phyloP scores from a whole-genome alignment of 2,329 filamentous ascomycete genomes.

The Coniochaeta hoffmannii region DNA sequence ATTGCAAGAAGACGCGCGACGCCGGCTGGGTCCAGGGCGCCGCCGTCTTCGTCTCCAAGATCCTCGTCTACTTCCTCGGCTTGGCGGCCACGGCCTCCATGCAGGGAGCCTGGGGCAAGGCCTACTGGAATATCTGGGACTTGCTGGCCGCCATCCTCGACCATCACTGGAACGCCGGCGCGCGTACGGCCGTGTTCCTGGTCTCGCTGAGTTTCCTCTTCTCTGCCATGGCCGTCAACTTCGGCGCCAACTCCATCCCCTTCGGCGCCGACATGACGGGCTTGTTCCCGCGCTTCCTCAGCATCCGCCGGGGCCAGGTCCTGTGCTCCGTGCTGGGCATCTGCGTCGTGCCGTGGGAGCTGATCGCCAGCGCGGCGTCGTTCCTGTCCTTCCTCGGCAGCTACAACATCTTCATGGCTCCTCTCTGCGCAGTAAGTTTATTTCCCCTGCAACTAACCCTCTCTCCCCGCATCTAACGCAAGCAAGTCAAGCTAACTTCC shows the following conservation, averaged over 20 bases:
- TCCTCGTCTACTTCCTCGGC: slow-evolving; percentile 21
- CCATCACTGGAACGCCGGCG: slow-evolving; percentile 22
- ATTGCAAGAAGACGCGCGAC: slow-evolving; percentile 22
- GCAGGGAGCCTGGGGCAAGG: slow-evolving; percentile 25
- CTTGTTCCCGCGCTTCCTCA: slow-evolving; percentile 32
- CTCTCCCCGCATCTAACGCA: background rate
- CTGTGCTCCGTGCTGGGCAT: slow-evolving; percentile 28
- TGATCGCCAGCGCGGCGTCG: slow-evolving; percentile 13
- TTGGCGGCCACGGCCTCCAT: slow-evolving; percentile 23
- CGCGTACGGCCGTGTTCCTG: slow-evolving; percentile 25
- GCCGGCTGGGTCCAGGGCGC: slow-evolving; percentile 22
- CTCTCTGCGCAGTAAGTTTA: slow-evolving; percentile 8
- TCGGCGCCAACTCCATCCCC: slow-evolving; percentile 31
- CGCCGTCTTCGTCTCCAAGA: slow-evolving; percentile 15
- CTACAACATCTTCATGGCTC: slow-evolving; percentile 20
- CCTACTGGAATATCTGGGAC: slow-evolving; percentile 29
- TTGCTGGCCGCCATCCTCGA: slow-evolving; percentile 27
- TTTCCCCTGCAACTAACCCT: background rate
- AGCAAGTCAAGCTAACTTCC: background rate
- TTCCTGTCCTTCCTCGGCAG: slow-evolving; percentile 19
- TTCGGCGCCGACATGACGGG: slow-evolving; percentile 33
- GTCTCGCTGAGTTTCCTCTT: slow-evolving; percentile 18
- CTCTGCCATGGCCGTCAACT: slow-evolving; percentile 34
- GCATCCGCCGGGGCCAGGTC: slow-evolving; percentile 32
- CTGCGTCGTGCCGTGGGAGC: slow-evolving; percentile 18